These are phyloP conservation scores for Podospora anserina DNA, from an alignment of 495 filamentous ascomycete species.

Conservation along the genomic window DNA sequence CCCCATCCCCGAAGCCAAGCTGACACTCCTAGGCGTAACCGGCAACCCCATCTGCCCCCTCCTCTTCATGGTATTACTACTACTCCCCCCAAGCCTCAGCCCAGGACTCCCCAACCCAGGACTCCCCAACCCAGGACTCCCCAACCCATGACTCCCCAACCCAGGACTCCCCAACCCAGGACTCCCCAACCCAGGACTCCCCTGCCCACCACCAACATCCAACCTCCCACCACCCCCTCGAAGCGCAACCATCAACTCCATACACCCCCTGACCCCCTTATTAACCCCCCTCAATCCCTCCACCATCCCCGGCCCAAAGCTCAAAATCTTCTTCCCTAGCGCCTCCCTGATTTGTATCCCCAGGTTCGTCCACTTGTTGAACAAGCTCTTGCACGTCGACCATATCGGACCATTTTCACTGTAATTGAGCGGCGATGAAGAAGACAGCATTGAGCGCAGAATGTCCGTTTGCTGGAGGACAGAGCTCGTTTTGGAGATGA, in stretches of 20 bases:
- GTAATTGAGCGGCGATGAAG: constrained; percentile 49
- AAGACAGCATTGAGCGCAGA: constrained; percentile 60
- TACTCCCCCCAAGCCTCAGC: not conserved
- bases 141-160: too few relatives aligned
- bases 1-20: not conserved
- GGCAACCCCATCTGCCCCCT: not conserved
- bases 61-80: not conserved
- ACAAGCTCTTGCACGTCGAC: constrained; percentile 69
- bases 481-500: constrained; percentile 56
- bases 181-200: too few relatives aligned
- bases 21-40: not conserved
- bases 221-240: not conserved
- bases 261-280: constrained; percentile 68
- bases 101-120: not conserved
- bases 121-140: not conserved
- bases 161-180: too few relatives aligned
- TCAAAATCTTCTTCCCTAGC: constrained; percentile 48
- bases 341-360: constrained; percentile 63
- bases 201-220: not conserved
- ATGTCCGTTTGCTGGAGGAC: constrained; percentile 59
- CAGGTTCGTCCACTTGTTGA: constrained; percentile 67
- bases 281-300: constrained; percentile 70
- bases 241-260: constrained; percentile 54
- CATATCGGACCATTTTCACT: constrained; percentile 38
- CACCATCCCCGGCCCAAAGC: constrained; percentile 60